These are phyloP conservation scores for Kentomonas sorsogonicus DNA, from an alignment of 208 protist species.

Conservation along the genomic window DNA sequence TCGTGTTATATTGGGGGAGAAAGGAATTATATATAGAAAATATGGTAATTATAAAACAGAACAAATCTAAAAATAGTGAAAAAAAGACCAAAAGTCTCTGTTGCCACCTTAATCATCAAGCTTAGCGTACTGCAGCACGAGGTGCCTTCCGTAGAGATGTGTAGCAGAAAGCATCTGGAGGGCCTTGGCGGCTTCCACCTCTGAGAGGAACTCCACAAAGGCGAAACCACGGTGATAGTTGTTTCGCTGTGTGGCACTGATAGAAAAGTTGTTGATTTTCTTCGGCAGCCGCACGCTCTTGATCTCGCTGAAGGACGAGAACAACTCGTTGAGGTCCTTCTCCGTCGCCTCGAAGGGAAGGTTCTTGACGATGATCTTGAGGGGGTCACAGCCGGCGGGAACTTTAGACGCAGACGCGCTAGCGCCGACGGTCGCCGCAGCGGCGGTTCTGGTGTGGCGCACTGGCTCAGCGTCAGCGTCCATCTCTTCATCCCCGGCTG, in stretches of 20 bases:
- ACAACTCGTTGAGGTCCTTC: conserved; percentile 95
- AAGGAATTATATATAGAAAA: too few species aligned
- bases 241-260: conserved; percentile 65
- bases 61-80: background rate
- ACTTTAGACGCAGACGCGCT: conserved; percentile 11
- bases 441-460: too few species aligned
- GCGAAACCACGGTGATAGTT: conserved; percentile 96
- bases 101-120: conserved; percentile 50
- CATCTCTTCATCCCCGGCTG: too few species aligned
- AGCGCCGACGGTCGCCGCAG: background rate
- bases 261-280: conserved; percentile 88
- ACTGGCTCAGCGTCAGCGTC: background rate
- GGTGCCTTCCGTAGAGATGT: conserved; percentile 97
- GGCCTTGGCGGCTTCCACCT: conserved; percentile 93
- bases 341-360: conserved; percentile 97
- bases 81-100: background rate
- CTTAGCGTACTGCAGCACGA: conserved; percentile 96
- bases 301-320: conserved; percentile 94
- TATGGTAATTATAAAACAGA: background rate
- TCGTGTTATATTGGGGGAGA: too few species aligned
- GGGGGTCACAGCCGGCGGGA: conserved; percentile 75
- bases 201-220: conserved; percentile 97
- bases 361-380: conserved; percentile 97
- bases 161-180: conserved; percentile 88
- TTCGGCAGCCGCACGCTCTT: conserved; percentile 94